A percentile compares a stretch with the other conserved stretches of the same genome.
Conservation (phyloP, 116 monocot genomes). For the Zostera marina region DNA sequence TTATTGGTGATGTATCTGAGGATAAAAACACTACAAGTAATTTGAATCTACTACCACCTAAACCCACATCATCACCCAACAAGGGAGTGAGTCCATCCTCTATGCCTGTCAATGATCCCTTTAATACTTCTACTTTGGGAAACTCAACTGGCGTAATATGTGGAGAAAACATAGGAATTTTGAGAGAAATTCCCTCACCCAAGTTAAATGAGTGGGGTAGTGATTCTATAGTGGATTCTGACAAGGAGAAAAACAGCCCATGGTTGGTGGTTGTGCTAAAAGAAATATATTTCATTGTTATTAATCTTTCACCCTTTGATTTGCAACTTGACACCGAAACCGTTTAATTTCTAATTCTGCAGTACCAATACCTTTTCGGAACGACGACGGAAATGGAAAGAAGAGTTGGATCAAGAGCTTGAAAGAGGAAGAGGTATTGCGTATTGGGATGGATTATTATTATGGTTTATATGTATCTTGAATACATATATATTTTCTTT, state of each 20-base stretch:
- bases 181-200: constrained; percentile 54
- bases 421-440: constrained; percentile 58
- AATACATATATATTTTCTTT: background rate
- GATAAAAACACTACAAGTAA: constrained; percentile 18
- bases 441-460: too few species aligned
- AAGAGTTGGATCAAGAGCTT: constrained; percentile 79
- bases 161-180: constrained; percentile 11
- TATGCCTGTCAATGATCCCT: constrained; percentile 3
- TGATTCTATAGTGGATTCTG: constrained; percentile 21
- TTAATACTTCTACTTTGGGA: constrained; percentile 7
- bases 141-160: constrained; percentile 10
- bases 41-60: constrained; percentile 34
- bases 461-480: too few species aligned
- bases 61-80: constrained; percentile 29
- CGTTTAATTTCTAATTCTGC: background rate
- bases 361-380: constrained; percentile 19
- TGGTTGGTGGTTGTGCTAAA: constrained; percentile 22
- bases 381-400: constrained; percentile 57
- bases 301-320: background rate
- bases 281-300: background rate
- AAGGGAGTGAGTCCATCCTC: constrained; percentile 12
- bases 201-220: constrained; percentile 30
- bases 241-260: constrained; percentile 16
- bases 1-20: constrained; percentile 12
- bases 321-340: background rate